Base-by-base conservation (phyloP, 306 rosid genomes). In the Cucumis melo region DNA sequence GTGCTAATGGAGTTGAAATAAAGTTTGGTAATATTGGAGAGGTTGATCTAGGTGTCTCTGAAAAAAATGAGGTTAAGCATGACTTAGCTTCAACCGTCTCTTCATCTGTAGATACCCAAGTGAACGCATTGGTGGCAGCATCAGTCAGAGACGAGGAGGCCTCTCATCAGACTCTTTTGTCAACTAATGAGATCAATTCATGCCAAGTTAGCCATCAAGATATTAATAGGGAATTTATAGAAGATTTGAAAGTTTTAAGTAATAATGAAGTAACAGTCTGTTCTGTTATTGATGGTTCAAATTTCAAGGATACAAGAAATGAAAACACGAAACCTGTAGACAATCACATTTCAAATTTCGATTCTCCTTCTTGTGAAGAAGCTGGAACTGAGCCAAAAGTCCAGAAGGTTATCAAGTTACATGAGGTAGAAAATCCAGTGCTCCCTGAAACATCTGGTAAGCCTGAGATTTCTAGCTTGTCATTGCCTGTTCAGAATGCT, bases 21-120 rank as follows among this genome's bases (percentile, higher is more conserved):
- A 93, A 86, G 88, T 91, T 93, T 84, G 98, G 98, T 80, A 89
- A 88, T 80, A 88, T 93, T 36, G 94, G 86, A 80, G 97, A 90
- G 73, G 94, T 89, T 80, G 89, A 83, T 82, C 56, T 91, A 76
- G 74, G 78, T 48, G 82, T 55, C 78, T 82, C 83, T 77, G 86
- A 68, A 79, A 91, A 89, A 83, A 74, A 68, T 66, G 91, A 68
- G 63, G 86, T 54, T 70, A 78, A 78, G 80, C 54, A 82, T 73
- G 85, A 76, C 60, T 72, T 71, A 68, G 78, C 63, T 46, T 81
- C 83, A 54, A 50, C 39, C 68, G 79, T 78, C 75, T 68, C 84
- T 66, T 71, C 48, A 74, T 72, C 77, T 70, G 57, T 67, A 42
- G 73, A 39, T 70, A 39, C 85, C 58, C 82, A 83, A 83, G 90